Evolutionary conservation across 176 grass and related monocot genomes (phyloP).

Genomic region (Luzula sylvatica): DNA sequence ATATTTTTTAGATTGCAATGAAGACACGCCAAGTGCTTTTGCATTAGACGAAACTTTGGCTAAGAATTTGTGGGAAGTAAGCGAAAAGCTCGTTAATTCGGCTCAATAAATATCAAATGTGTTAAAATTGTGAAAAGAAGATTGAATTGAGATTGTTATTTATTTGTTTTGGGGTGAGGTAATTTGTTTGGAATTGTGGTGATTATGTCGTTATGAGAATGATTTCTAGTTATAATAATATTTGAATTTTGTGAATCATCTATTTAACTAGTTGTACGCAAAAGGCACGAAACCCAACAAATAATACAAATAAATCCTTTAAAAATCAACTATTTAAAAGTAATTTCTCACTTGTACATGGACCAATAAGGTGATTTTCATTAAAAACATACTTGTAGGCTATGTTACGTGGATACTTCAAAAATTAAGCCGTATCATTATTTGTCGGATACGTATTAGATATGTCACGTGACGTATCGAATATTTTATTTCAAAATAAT

Average conservation of each 20-base stretch:
- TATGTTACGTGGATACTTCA: no score
- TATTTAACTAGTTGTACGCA: no score
- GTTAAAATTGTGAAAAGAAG: background rate
- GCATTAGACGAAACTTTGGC: conserved; percentile 29
- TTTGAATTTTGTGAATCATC: no score
- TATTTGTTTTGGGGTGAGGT: conserved; percentile 5
- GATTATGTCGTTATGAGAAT: no score
- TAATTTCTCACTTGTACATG: conserved; percentile 14
- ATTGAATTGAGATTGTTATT: conserved; percentile 1
- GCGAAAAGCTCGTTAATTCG: conserved; percentile 63
- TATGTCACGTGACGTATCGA: no score
- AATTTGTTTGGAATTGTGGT: background rate
- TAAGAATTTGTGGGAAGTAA: conserved; percentile 60
- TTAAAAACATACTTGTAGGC: conserved; percentile 43
- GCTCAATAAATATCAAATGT: conserved; percentile 25
- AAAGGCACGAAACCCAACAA: no score
- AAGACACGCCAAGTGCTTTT: conserved; percentile 31
- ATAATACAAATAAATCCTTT: no score
- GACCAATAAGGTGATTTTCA: conserved; percentile 27
- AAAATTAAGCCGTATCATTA: background rate
- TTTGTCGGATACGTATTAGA: no score
- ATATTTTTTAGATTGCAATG: conserved; percentile 83
- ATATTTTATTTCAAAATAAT: no score
- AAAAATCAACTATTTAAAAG: conserved; percentile 30
- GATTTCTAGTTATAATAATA: no score